Conservation (phyloP, 2,329 filamentous ascomycete genomes). For the Immersiporthe knoxdaviesiana region DNA sequence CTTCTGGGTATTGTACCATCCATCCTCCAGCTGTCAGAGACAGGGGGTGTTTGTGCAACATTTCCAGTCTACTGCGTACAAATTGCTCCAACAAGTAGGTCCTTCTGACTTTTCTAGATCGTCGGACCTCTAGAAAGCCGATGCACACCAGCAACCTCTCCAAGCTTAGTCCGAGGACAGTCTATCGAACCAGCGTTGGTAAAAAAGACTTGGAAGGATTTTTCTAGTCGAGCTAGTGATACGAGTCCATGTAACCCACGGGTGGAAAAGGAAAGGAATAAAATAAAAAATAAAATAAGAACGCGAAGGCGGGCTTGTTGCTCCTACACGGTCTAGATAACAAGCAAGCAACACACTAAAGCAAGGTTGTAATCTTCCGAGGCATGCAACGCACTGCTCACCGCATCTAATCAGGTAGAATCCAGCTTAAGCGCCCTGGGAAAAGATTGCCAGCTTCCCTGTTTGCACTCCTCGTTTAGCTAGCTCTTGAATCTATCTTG, state of each 20-base stretch:
- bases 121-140: neutral
- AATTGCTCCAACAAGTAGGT: neutral
- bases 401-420: neutral
- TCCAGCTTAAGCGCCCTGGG: neutral
- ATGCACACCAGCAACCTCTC: constrained; percentile 3
- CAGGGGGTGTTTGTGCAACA: neutral
- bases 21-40: neutral
- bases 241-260: neutral
- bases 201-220: neutral
- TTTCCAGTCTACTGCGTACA: neutral
- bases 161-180: neutral
- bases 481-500: neutral
- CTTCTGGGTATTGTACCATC: neutral
- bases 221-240: constrained; percentile 6
- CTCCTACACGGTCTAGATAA: neutral
- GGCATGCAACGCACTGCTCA: constrained; percentile 6
- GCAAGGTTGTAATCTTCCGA: neutral
- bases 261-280: no score
- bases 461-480: neutral
- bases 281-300: no score
- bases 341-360: neutral
- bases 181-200: neutral
- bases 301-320: neutral
- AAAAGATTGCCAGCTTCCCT: neutral
- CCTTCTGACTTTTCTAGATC: no score